These are phyloP conservation scores for Chlamydomonas incerta DNA, from an alignment of 139 green algal species.

Conservation along the genomic window DNA sequence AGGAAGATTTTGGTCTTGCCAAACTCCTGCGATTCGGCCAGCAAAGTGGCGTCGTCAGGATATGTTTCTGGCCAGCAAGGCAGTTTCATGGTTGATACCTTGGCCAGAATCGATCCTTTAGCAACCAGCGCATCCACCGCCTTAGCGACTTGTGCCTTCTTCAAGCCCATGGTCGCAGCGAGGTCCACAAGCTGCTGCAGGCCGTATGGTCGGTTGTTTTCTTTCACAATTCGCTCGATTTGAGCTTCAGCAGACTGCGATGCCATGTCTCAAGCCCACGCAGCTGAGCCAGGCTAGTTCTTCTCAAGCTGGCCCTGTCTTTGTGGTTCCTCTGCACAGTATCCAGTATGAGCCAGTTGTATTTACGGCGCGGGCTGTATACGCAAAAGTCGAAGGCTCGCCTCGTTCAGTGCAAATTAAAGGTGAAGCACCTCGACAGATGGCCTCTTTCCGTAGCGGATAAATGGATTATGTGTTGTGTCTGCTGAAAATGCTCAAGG, in stretches of 20 bases:
- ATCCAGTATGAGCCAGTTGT: too few relatives aligned
- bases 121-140: slow-evolving; percentile 27
- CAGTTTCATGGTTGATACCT: not conserved
- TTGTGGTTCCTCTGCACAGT: too few relatives aligned
- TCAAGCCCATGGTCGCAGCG: slow-evolving; percentile 10
- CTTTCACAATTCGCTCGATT: not conserved
- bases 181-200: slow-evolving; percentile 40
- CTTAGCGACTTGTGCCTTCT: slow-evolving; percentile 42
- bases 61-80: too few relatives aligned
- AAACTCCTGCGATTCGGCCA: slow-evolving; percentile 70
- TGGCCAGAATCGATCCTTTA: not conserved
- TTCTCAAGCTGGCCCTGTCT: too few relatives aligned
- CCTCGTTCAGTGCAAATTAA: too few relatives aligned
- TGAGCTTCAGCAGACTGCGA: not conserved
- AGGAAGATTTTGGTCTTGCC: slow-evolving; percentile 88
- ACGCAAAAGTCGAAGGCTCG: too few relatives aligned
- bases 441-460: too few relatives aligned
- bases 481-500: too few relatives aligned
- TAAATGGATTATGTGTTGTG: too few relatives aligned
- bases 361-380: too few relatives aligned
- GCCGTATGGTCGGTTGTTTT: slow-evolving; percentile 17
- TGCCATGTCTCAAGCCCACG: not conserved
- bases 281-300: too few relatives aligned
- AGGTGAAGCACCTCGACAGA: too few relatives aligned
- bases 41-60: not conserved